Percentiles rank a stretch among this genome's conserved stretches.
Conservation (phyloP, 2,329 filamentous ascomycete species). For the Colletotrichum karsti region DNA sequence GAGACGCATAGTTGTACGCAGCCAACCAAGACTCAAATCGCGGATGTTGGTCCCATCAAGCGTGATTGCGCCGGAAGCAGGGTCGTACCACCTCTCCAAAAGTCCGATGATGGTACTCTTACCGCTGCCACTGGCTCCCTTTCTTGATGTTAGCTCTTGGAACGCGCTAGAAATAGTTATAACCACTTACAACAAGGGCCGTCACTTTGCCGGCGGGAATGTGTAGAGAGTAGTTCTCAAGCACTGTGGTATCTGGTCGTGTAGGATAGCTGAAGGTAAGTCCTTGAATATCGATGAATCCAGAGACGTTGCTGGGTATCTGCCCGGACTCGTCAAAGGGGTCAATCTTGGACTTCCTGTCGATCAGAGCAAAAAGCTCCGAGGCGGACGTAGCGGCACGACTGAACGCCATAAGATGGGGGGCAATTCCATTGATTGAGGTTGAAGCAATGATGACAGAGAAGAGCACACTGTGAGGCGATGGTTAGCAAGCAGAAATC, state of each 20-base stretch:
- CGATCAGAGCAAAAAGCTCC: slow-evolving; percentile 36
- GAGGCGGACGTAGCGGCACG: slow-evolving; percentile 32
- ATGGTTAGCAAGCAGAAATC: slow-evolving; percentile 44
- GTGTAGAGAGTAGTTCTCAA: slow-evolving; percentile 66
- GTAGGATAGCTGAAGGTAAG: slow-evolving; percentile 76
- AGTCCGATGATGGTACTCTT: slow-evolving; percentile 77
- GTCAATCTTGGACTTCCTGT: slow-evolving; percentile 35
- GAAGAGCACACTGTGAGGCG: slow-evolving; percentile 32
- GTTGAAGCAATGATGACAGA: slow-evolving; percentile 35
- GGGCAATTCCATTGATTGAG: slow-evolving; percentile 31
- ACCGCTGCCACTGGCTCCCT: slow-evolving; percentile 67
- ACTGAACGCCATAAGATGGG: slow-evolving; percentile 31
- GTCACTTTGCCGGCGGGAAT: slow-evolving; percentile 74
- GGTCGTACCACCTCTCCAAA: slow-evolving; percentile 70
- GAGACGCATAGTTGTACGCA: slow-evolving; percentile 39
- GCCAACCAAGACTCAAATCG: slow-evolving; percentile 37
- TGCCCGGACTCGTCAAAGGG: slow-evolving; percentile 25
- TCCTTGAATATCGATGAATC: slow-evolving; percentile 66
- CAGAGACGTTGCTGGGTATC: slow-evolving; percentile 46
- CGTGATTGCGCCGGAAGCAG: slow-evolving; percentile 33
- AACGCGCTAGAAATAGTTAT: slow-evolving; percentile 45
- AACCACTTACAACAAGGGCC: slow-evolving; percentile 61
- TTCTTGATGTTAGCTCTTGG: slow-evolving; percentile 34
- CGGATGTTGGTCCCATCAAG: slow-evolving; percentile 37
- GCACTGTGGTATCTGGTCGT: slow-evolving; percentile 69